Percentiles rank a stretch among this genome's conserved stretches.
phyloP scores from a whole-genome alignment of 2,329 filamentous ascomycete species.

The Chrysoporthe deuterocubensis region DNA sequence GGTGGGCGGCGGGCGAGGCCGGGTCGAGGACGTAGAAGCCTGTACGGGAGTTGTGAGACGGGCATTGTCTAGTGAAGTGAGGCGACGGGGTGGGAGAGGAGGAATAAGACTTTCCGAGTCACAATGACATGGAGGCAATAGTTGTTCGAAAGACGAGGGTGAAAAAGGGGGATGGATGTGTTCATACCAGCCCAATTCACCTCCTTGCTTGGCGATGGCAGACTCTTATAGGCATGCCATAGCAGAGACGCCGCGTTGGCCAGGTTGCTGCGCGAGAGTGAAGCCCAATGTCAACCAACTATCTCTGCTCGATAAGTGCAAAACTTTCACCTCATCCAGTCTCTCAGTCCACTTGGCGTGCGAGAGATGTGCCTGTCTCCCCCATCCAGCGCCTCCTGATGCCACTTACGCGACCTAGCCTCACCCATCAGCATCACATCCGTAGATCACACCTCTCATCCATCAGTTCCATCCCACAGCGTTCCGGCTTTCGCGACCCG shows the following conservation, averaged over 20 bases:
- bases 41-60: conserved; percentile 34
- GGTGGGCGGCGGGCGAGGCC: conserved; percentile 37
- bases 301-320: not conserved
- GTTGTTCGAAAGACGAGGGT: conserved; percentile 71
- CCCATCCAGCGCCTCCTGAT: not conserved
- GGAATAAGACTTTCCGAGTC: not conserved
- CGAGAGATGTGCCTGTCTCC: not conserved
- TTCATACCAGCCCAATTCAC: conserved; percentile 76
- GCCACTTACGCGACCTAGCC: conserved; percentile 20
- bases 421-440: not conserved
- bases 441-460: not conserved
- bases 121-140: conserved; percentile 48
- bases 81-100: conserved; percentile 6
- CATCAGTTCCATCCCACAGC: not conserved
- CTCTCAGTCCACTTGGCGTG: not conserved
- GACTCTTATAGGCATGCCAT: conserved; percentile 79
- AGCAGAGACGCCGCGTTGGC: conserved; percentile 76
- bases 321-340: not conserved
- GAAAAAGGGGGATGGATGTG: not conserved
- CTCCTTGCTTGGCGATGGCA: conserved; percentile 65
- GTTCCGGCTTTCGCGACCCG: too few relatives aligned
- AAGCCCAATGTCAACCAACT: not conserved
- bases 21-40: conserved; percentile 76
- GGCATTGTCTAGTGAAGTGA: not conserved
- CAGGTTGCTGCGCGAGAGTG: conserved; percentile 63